These are phyloP conservation scores for Melampsora occidentalis DNA, from an alignment of 1,284 basidiomycete genomes.

Conservation along the genomic window DNA sequence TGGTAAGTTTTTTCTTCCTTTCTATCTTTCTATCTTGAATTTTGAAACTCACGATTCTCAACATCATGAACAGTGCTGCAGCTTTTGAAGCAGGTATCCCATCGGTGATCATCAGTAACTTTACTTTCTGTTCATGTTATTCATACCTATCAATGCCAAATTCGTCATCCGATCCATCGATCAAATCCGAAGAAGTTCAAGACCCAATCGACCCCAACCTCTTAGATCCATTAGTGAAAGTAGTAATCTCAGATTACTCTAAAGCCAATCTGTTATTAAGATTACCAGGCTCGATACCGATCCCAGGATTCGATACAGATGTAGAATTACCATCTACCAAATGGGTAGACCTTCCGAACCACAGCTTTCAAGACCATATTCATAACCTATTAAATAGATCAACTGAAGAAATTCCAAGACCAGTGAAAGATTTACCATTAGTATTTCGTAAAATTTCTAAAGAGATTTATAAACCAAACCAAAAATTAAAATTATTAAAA, in stretches of 20 bases:
- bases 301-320: slow-evolving; percentile 63
- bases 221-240: slow-evolving; percentile 63
- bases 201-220: slow-evolving; percentile 60
- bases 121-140: slow-evolving; percentile 76
- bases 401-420: neutral
- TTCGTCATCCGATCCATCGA: slow-evolving; percentile 22
- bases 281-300: slow-evolving; percentile 69
- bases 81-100: slow-evolving; percentile 65
- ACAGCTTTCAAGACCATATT: slow-evolving; percentile 59
- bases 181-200: slow-evolving; percentile 58
- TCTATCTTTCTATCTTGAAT: neutral
- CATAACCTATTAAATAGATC: slow-evolving; percentile 42
- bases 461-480: slow-evolving; percentile 58
- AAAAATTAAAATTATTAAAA: slow-evolving; percentile 57
- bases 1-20: slow-evolving; percentile 59
- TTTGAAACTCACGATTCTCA: neutral
- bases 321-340: slow-evolving; percentile 61
- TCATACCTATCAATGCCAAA: slow-evolving; percentile 66
- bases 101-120: slow-evolving; percentile 70
- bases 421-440: slow-evolving; percentile 62
- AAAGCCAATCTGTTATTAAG: slow-evolving; percentile 68
- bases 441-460: slow-evolving; percentile 62
- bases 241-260: slow-evolving; percentile 66
- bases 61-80: slow-evolving; percentile 61
- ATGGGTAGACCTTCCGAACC: slow-evolving; percentile 63